phyloP scores from a whole-genome alignment of 495 filamentous ascomycete genomes.

The Xylaria flabelliformis region DNA sequence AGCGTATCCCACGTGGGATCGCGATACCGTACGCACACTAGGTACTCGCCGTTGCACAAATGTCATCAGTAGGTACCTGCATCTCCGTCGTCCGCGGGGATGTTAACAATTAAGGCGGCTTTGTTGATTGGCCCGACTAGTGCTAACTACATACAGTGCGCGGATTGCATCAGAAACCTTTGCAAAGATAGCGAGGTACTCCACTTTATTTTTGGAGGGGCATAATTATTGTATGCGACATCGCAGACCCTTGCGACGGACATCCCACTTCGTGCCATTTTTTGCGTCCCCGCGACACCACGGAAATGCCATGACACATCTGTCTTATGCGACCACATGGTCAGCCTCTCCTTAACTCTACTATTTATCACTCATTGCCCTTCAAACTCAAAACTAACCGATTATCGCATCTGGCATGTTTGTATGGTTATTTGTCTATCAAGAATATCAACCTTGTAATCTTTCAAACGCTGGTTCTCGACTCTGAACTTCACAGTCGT shows the following conservation, averaged over 20 bases:
- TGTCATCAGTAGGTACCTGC: slow-evolving; percentile 7
- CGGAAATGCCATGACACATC: slow-evolving; percentile 13
- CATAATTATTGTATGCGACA: slow-evolving; percentile 6
- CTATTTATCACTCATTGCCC: not conserved
- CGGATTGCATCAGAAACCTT: not conserved
- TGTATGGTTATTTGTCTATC: not conserved
- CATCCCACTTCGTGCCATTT: slow-evolving; percentile 24
- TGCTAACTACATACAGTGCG: not conserved
- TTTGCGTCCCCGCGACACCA: not conserved
- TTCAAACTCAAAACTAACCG: no score
- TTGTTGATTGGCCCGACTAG: not conserved
- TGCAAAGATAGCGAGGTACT: not conserved
- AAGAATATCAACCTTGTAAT: not conserved
- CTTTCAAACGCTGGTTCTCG: not conserved
- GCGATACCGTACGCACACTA: not conserved
- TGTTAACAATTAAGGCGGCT: not conserved
- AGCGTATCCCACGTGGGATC: not conserved
- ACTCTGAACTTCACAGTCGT: not conserved
- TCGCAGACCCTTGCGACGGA: not conserved
- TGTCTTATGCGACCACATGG: not conserved
- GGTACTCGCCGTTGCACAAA: not conserved
- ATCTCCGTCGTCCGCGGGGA: slow-evolving; percentile 20
- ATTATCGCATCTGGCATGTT: not conserved
- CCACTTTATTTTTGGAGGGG: not conserved
- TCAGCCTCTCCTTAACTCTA: not conserved